phyloP scores from a whole-genome alignment of 2,329 filamentous ascomycete species.

The Davidsoniella eucalypti region DNA sequence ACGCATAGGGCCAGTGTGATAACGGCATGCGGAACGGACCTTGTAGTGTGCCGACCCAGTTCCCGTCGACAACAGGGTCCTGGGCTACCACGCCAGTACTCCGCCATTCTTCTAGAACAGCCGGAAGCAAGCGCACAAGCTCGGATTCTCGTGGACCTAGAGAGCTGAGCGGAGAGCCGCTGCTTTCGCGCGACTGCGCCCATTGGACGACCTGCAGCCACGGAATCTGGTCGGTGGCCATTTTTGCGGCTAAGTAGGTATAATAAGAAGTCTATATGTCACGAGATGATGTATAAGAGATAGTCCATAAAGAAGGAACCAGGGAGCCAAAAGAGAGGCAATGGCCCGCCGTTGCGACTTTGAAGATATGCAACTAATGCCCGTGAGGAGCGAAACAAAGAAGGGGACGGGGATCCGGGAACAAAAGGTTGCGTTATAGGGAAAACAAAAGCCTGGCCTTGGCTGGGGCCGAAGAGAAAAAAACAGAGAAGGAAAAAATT shows the following conservation, averaged over 20 bases:
- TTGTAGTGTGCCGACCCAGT: constrained; percentile 6
- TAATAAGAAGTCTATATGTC: background rate
- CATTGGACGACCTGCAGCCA: constrained; percentile 8
- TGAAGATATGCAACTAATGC: no score
- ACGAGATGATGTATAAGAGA: no score
- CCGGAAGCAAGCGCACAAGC: constrained; percentile 1
- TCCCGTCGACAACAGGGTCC: background rate
- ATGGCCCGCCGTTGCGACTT: no score
- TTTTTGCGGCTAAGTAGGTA: background rate
- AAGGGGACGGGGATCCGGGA: background rate
- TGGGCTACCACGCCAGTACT: background rate
- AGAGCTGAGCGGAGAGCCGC: background rate
- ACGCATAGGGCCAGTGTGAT: no score
- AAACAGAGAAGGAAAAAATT: background rate
- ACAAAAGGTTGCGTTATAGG: background rate
- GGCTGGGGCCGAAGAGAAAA: background rate
- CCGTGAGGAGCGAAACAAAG: background rate
- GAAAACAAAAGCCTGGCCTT: background rate
- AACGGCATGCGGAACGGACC: background rate
- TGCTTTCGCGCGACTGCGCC: background rate
- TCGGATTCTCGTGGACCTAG: background rate
- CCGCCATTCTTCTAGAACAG: background rate
- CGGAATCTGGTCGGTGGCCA: background rate
- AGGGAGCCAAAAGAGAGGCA: no score
- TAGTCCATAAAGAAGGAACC: no score